These are phyloP conservation scores for Fusarium humuli DNA, from an alignment of 2,329 filamentous ascomycete species.

Conservation along the genomic window DNA sequence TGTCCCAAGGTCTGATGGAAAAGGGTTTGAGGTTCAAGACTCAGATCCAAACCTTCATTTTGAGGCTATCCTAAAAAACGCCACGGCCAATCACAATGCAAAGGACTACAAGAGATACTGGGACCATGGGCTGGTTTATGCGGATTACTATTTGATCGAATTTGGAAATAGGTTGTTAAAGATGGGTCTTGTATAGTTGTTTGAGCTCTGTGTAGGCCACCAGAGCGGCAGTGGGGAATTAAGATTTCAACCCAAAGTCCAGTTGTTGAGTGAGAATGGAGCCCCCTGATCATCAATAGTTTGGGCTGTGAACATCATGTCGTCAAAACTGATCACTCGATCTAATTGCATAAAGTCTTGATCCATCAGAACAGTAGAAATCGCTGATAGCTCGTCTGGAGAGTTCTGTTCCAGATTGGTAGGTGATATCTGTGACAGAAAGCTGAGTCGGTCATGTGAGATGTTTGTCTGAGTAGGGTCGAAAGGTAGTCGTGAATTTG, in stretches of 20 bases:
- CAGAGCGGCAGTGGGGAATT: background rate
- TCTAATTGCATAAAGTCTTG: slow-evolving; percentile 51
- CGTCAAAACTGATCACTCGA: slow-evolving; percentile 52
- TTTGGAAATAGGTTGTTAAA: slow-evolving; percentile 34
- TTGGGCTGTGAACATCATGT: slow-evolving; percentile 49
- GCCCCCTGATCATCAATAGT: slow-evolving; percentile 23
- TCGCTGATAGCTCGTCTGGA: slow-evolving; percentile 46
- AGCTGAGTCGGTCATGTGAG: background rate
- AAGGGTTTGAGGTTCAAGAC: slow-evolving; percentile 8
- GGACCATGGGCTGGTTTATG: slow-evolving; percentile 61
- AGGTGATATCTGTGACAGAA: slow-evolving; percentile 26
- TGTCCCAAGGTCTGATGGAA: background rate
- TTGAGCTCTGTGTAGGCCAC: background rate
- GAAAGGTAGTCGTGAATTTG: background rate
- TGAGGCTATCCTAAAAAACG: slow-evolving; percentile 50
- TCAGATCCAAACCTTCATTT: slow-evolving; percentile 31
- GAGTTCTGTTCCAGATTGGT: slow-evolving; percentile 22
- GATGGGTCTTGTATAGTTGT: slow-evolving; percentile 23
- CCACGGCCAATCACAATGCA: slow-evolving; percentile 52
- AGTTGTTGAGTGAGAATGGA: slow-evolving; percentile 14
- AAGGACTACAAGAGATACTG: slow-evolving; percentile 49
- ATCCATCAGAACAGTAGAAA: slow-evolving; percentile 50
- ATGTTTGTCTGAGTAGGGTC: background rate
- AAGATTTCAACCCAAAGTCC: slow-evolving; percentile 12
- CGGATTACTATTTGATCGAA: slow-evolving; percentile 60